Conservation (phyloP, 2,329 filamentous ascomycete genomes). For the Fusarium keratoplasticum region DNA sequence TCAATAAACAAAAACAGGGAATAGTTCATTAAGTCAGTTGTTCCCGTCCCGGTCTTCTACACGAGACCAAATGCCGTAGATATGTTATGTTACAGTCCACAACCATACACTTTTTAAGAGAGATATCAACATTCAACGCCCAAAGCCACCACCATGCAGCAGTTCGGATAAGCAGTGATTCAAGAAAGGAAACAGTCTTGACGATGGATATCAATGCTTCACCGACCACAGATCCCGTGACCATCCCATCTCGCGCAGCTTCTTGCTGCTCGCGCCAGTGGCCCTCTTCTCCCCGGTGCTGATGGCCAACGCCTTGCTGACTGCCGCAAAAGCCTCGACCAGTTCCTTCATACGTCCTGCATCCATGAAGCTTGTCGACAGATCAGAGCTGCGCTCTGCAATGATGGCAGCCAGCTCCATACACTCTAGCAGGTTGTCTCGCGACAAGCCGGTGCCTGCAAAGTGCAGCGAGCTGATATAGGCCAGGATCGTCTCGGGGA, state of each 20-base stretch:
- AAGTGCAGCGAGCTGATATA: slow-evolving; percentile 86
- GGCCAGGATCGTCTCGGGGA: slow-evolving; percentile 87
- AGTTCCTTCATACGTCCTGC: slow-evolving; percentile 79
- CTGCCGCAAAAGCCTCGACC: slow-evolving; percentile 79
- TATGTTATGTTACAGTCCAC: slow-evolving; percentile 36
- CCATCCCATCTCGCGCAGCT: slow-evolving; percentile 71
- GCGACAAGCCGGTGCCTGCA: slow-evolving; percentile 78
- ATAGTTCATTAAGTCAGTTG: slow-evolving; percentile 14
- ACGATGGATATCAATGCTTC: slow-evolving; percentile 42
- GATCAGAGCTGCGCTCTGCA: slow-evolving; percentile 75
- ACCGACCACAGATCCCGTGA: slow-evolving; percentile 72
- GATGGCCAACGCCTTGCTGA: slow-evolving; percentile 77
- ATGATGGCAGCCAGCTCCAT: slow-evolving; percentile 87
- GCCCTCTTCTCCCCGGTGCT: slow-evolving; percentile 66
- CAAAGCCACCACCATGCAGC: slow-evolving; percentile 1
- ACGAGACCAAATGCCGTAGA: slow-evolving; percentile 8
- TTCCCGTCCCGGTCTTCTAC: slow-evolving; percentile 13
- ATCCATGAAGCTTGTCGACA: slow-evolving; percentile 73
- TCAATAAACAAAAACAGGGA: background rate
- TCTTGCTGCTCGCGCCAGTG: slow-evolving; percentile 65
- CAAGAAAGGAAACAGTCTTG: background rate
- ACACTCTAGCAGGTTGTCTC: slow-evolving; percentile 82
- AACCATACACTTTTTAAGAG: slow-evolving; percentile 15
- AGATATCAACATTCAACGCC: slow-evolving; percentile 27
- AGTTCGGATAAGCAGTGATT: background rate